Base-by-base conservation (phyloP, 306 rosid species). In the Adenanthera pavonina region DNA sequence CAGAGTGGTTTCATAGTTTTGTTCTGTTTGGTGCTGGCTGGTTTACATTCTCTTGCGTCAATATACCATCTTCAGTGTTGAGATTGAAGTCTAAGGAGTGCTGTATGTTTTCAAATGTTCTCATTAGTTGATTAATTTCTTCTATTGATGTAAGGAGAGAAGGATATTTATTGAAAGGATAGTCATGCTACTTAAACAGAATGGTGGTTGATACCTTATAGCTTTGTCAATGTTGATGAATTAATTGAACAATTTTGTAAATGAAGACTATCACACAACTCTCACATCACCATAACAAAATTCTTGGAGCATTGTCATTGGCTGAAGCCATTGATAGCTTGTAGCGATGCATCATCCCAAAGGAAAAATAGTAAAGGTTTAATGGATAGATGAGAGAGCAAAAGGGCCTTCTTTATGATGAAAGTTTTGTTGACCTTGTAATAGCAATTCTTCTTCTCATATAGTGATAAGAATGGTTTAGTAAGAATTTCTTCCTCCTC, bases 1-100 rank as follows among this genome's bases (percentile, higher is more conserved):
- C 57, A 38, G 13, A 48, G 44, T 60, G 54, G 66, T 72, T 73
- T 46, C 56, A 5, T 19, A 43, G 3, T 10, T 67, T 4, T 69
- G 8, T 69, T 10, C 54, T 35, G 10, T 69, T 69, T 20, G 74
- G 54, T 19, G 35, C 53, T 61, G 54, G 35, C 53, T 61, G 54
- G 61, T 33, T 34, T 47, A 36, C 56, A 30, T 52, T 70, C 61
- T 80, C 19, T 80, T 52, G 67, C 14, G 59, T 71, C 53, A 56
- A 15, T 74, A 43, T 49, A 53, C 47, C 47, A 62, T 77, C 38
- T 6, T 15, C 11, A n/a, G 57, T 48, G 20, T 20, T 64, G 80
- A 62, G 61, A 48, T 10, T 67, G 17, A 44, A 54, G 2, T 34
- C 10, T 47, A 6, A 62, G 60, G 46, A 61, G 20, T 13, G 47